Conservation (phyloP, 1,139 yeast genomes). For the Yamadazyma friedrichii region DNA sequence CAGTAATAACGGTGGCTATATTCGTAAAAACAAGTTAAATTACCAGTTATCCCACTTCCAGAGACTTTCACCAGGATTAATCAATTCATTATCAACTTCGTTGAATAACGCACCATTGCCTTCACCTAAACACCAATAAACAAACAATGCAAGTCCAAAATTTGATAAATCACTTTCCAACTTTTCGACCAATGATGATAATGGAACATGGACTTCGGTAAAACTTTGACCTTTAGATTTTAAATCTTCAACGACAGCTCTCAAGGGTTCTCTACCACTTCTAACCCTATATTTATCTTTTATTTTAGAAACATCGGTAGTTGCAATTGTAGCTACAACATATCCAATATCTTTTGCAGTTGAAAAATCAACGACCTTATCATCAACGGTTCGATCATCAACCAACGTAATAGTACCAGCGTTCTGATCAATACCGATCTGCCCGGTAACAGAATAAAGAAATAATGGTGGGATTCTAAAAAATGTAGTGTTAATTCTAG, state of each 20-base stretch:
- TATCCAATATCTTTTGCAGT: conserved; percentile 49
- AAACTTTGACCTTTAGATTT: conserved; percentile 33
- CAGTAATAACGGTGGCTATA: no score
- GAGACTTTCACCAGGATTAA: conserved; percentile 52
- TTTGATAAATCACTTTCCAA: not conserved
- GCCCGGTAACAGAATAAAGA: conserved; percentile 32
- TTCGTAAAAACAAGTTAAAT: no score
- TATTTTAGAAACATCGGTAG: conserved; percentile 35
- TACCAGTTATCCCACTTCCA: conserved; percentile 47
- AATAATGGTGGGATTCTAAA: conserved; percentile 44
- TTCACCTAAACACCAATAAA: conserved; percentile 22
- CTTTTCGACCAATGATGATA: not conserved
- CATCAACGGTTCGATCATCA: conserved; percentile 33
- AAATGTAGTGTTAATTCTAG: conserved; percentile 44
- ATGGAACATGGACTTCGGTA: not conserved
- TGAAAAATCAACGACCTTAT: conserved; percentile 29
- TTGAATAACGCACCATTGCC: conserved; percentile 38
- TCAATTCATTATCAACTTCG: conserved; percentile 44
- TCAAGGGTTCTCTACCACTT: conserved; percentile 39
- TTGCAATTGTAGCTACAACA: conserved; percentile 38
- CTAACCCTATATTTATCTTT: conserved; percentile 48
- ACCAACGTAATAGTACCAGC: conserved; percentile 33
- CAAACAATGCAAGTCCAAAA: conserved; percentile 1
- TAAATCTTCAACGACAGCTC: conserved; percentile 39
- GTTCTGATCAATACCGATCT: conserved; percentile 37